Conservation (phyloP, 2,329 filamentous ascomycete genomes). For the Penicillium crustosum region DNA sequence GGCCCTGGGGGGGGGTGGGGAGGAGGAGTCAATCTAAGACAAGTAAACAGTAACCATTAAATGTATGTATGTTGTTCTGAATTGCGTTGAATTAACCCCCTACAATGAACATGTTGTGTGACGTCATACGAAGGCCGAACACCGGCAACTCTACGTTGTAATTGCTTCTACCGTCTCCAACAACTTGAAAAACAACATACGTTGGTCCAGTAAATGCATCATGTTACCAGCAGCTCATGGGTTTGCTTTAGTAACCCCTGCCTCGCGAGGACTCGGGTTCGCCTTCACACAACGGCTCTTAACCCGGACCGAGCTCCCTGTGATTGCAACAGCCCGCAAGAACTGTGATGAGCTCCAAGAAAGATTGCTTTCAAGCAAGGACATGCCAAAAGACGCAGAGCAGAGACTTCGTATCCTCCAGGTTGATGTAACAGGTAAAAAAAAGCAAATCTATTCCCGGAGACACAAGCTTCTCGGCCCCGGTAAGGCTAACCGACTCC, state of each 20-base stretch:
- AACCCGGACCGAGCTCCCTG: slow-evolving; percentile 55
- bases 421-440: slow-evolving; percentile 58
- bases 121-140: neutral
- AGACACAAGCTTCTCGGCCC: neutral
- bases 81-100: neutral
- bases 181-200: neutral
- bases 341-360: slow-evolving; percentile 52
- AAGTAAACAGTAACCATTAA: no score
- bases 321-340: slow-evolving; percentile 61
- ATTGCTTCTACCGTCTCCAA: neutral
- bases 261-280: slow-evolving; percentile 64
- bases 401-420: slow-evolving; percentile 53
- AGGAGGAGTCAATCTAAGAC: neutral
- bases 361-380: slow-evolving; percentile 52
- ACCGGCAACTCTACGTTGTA: neutral
- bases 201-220: neutral
- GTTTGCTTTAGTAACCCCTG: slow-evolving; percentile 51
- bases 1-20: no score
- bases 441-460: neutral
- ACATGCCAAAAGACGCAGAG: slow-evolving; percentile 41
- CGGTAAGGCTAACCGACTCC: neutral
- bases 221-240: slow-evolving; percentile 20
- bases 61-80: neutral
- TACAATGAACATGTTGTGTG: neutral
- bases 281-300: slow-evolving; percentile 60